Percentiles rank a stretch among this genome's conserved stretches.
Conservation (phyloP, 768 basidiomycete species). For the Termitomyces sp. region DNA sequence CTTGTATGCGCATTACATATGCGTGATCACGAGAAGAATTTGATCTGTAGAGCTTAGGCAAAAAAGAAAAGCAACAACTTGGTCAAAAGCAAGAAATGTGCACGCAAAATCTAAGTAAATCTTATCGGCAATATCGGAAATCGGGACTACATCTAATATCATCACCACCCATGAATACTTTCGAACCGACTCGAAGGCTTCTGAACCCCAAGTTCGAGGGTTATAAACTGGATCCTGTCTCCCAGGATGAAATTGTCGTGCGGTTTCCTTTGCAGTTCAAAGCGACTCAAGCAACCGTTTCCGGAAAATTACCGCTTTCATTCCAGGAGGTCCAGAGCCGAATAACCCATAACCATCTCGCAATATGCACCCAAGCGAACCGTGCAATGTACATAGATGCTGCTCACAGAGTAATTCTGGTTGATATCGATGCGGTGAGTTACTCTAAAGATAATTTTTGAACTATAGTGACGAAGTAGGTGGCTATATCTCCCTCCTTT, state of each 20-base stretch:
- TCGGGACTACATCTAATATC: neutral
- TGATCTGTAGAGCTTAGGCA: too few species aligned
- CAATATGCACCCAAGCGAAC: conserved; percentile 36
- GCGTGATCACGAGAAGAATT: too few species aligned
- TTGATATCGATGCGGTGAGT: conserved; percentile 57
- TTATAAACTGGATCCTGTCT: conserved; percentile 64
- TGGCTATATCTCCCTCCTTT: conserved; percentile 43
- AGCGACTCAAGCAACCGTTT: conserved; percentile 56
- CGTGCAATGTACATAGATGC: conserved; percentile 66
- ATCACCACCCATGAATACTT: conserved; percentile 15
- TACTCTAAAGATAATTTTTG: conserved; percentile 1
- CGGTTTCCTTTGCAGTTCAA: conserved; percentile 47
- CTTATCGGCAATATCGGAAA: neutral
- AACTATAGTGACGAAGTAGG: conserved; percentile 36
- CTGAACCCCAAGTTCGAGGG: conserved; percentile 84
- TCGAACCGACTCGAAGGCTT: conserved; percentile 44
- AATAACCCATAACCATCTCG: conserved; percentile 80
- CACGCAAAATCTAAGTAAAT: neutral
- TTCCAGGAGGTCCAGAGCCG: conserved; percentile 82
- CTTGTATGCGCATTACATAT: too few species aligned
- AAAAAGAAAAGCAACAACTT: too few species aligned
- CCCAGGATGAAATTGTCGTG: conserved; percentile 48
- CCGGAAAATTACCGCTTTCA: conserved; percentile 55
- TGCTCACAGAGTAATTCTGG: conserved; percentile 50
- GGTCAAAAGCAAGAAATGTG: too few species aligned